These are phyloP conservation scores for Syzygium jambos DNA, from an alignment of 345 rosid genomes.

Conservation along the genomic window DNA sequence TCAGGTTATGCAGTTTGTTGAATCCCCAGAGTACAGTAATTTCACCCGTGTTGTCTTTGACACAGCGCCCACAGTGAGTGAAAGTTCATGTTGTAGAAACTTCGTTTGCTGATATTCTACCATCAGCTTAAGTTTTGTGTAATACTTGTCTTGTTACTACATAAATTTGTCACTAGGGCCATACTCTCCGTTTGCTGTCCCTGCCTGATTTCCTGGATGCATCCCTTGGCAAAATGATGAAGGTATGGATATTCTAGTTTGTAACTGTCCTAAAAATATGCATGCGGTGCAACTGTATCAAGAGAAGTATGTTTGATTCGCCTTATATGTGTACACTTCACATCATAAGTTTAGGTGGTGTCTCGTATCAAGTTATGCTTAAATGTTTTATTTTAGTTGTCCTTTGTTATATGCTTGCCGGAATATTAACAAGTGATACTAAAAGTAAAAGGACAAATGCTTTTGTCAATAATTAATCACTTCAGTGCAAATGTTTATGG, in stretches of 20 bases:
- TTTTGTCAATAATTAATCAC: not conserved
- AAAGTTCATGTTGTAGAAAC: not conserved
- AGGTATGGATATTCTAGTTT: constrained; percentile 30
- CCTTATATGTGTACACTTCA: not conserved
- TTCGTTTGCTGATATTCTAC: not conserved
- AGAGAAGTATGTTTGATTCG: not conserved
- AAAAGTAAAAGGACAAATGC: not conserved
- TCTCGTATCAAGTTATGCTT: not conserved
- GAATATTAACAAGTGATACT: not conserved
- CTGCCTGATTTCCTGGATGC: constrained; percentile 79
- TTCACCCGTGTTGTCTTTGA: constrained; percentile 67
- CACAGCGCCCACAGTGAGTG: constrained; percentile 79
- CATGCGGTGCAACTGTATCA: not conserved
- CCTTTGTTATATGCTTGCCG: not conserved
- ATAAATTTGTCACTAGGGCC: constrained; percentile 43
- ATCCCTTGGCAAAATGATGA: constrained; percentile 67
- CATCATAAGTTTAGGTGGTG: not conserved
- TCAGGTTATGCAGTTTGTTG: constrained; percentile 68
- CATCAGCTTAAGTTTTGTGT: not conserved
- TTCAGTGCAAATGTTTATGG: not conserved
- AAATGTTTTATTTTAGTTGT: not conserved
- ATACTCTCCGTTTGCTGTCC: constrained; percentile 74
- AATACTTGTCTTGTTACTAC: not conserved
- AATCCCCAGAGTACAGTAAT: constrained; percentile 49
- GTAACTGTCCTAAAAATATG: not conserved